Percentiles rank a stretch among this genome's conserved stretches.
Evolutionary conservation across 257 asterid genomes (phyloP).

Genomic region (Scutellaria minor): DNA sequence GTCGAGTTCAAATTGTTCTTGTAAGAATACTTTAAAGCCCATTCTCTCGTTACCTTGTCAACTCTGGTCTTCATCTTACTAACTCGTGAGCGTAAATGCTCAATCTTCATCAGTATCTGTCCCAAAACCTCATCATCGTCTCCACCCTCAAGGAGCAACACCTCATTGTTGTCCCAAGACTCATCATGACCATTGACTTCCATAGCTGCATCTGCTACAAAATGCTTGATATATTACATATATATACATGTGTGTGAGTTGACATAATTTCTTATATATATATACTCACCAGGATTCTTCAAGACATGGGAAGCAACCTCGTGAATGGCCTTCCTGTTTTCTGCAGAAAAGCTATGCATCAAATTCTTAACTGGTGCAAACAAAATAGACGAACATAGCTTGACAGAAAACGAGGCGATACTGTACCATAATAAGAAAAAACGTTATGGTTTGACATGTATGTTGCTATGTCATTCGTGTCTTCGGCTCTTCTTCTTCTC

Average conservation of each 20-base stretch:
- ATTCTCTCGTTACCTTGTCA: constrained; percentile 44
- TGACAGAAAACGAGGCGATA: constrained; percentile 3
- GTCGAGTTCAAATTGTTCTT: constrained; percentile 29
- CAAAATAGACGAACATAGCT: neutral
- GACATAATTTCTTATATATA: too few species aligned
- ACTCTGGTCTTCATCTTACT: constrained; percentile 48
- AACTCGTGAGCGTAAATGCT: constrained; percentile 44
- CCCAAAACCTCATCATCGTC: constrained; percentile 40
- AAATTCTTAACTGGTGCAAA: constrained; percentile 30
- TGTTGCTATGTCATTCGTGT: constrained; percentile 38
- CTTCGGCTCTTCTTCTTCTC: constrained; percentile 58
- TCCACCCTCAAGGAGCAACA: constrained; percentile 36
- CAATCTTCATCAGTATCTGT: constrained; percentile 45
- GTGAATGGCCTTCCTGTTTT: constrained; percentile 33
- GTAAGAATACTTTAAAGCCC: constrained; percentile 37
- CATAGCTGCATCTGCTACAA: constrained; percentile 41
- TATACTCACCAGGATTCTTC: constrained; percentile 51
- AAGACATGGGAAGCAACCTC: constrained; percentile 34
- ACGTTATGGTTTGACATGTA: constrained; percentile 63
- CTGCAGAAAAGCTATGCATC: constrained; percentile 43
- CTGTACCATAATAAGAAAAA: constrained; percentile 59
- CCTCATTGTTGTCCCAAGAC: constrained; percentile 41
- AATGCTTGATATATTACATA: too few species aligned
- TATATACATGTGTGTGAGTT: too few species aligned
- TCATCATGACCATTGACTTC: constrained; percentile 35